A percentile compares a stretch with the other conserved stretches of the same genome.
These are phyloP conservation scores for Phialocephala sp. DNA, from an alignment of 2,329 filamentous ascomycete genomes.

Conservation along the genomic window DNA sequence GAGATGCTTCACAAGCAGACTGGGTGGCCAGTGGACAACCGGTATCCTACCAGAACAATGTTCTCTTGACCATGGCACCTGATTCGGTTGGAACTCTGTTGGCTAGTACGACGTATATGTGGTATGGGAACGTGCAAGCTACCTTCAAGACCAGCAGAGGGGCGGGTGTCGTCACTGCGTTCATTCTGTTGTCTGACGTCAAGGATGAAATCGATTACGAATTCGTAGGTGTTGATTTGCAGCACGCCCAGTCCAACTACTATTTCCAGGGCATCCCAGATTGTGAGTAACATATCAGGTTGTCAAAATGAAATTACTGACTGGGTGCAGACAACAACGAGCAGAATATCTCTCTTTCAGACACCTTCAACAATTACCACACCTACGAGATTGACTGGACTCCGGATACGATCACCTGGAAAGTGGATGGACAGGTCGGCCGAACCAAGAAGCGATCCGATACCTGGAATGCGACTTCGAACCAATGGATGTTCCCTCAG, in stretches of 20 bases:
- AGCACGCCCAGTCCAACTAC: constrained; percentile 88
- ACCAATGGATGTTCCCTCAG: constrained; percentile 88
- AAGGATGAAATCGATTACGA: constrained; percentile 99
- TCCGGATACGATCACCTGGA: constrained; percentile 85
- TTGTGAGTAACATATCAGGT: constrained; percentile 64
- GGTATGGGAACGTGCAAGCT: constrained; percentile 94
- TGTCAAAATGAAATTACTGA: constrained; percentile 35
- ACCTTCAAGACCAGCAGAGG: constrained; percentile 85
- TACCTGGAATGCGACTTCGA: constrained; percentile 84
- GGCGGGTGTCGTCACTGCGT: constrained; percentile 91
- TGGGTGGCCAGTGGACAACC: constrained; percentile 89
- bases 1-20: constrained; percentile 78
- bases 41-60: constrained; percentile 67
- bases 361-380: constrained; percentile 82
- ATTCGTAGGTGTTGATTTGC: constrained; percentile 82
- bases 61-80: constrained; percentile 88
- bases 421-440: constrained; percentile 78
- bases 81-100: constrained; percentile 87
- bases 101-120: constrained; percentile 85
- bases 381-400: constrained; percentile 94
- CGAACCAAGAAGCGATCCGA: constrained; percentile 76
- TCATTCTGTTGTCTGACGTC: constrained; percentile 92
- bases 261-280: constrained; percentile 94
- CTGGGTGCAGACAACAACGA: constrained; percentile 70
- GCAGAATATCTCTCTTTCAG: constrained; percentile 68